Base-by-base conservation (phyloP, 2,329 filamentous ascomycete species). In the Microcyclospora tardicrescens region DNA sequence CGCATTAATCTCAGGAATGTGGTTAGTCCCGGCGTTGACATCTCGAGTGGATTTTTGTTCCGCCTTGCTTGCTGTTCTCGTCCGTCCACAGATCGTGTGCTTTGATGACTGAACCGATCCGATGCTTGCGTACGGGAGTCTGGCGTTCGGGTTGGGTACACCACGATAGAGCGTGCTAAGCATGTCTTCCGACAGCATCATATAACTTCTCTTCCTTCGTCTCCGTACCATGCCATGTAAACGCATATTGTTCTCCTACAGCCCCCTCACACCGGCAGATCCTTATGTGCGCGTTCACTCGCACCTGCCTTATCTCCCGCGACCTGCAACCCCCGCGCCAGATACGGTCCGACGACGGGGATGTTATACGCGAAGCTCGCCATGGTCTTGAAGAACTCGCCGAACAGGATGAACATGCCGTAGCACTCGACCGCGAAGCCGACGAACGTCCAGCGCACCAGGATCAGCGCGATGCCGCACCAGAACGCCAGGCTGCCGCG, bases 341-440 rank as follows among this genome's bases (percentile, higher is more conserved):
- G 81, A 54, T 87, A 93, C 4, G 87, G 84, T 3, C 89, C 89
- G 5, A 96, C 68, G 6, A 95, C 71, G 0, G 91, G 89, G 10
- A 93, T 64, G 44, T 83, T 85, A 40, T 84, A 78, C 30, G 84
- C 84, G 56, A 96, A 94, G 12, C 83, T 77, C 0, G 82, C 83
- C 48, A 96, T 87, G 14, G 89, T 96, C 35, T 86, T 84, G 42
- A 96, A 73, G 65, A 96, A 96, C 62, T 98, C 91, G 28, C 91
- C 91, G 64, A 98, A 98, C 28, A 98, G 67, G 37, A 95, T 75
- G 50, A 93, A 73, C 49, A 98, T 89, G 24, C 91, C 91, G 63
- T 96, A 96, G 3, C 89, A 63, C 64, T 98, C 91, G 51, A 96
- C 74, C 41, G 81, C 55, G 64, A 98, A 98, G 19, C 91, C 91